Percentiles rank a stretch among this genome's conserved stretches.
Evolutionary conservation across 495 filamentous ascomycete genomes (phyloP).

Genomic region (Neurospora sp.): DNA sequence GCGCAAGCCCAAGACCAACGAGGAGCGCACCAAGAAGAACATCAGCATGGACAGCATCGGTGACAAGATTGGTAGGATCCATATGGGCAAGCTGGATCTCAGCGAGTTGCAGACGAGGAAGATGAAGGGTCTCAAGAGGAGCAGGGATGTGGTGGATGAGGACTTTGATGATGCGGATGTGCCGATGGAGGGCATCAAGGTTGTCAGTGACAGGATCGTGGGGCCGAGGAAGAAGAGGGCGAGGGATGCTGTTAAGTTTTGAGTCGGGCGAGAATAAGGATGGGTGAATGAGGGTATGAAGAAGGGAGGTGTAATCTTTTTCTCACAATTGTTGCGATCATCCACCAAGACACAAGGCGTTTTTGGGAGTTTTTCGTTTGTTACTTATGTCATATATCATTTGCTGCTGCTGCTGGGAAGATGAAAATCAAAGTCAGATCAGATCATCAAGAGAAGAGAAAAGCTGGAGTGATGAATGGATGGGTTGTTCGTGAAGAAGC

Average conservation of each 20-base stretch:
- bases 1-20: constrained; percentile 65
- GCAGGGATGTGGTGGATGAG: constrained; percentile 46
- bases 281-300: neutral
- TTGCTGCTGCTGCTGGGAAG: neutral
- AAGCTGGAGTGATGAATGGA: neutral
- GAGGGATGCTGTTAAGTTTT: neutral
- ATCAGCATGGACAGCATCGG: constrained; percentile 81
- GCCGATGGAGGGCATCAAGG: constrained; percentile 1
- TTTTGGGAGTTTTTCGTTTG: neutral
- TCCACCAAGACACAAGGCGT: neutral
- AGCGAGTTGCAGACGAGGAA: constrained; percentile 84
- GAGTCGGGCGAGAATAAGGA: neutral
- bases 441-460: neutral
- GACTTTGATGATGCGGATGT: constrained; percentile 4
- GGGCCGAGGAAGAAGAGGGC: constrained; percentile 11
- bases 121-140: constrained; percentile 97
- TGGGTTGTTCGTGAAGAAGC: neutral
- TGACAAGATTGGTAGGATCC: constrained; percentile 91
- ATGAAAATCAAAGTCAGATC: neutral
- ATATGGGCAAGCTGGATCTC: constrained; percentile 86
- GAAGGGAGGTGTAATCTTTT: neutral
- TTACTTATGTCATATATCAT: neutral
- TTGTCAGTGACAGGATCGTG: constrained; percentile 5
- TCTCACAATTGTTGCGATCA: neutral
- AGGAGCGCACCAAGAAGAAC: constrained; percentile 90